Evolutionary conservation across 257 asterid genomes (phyloP), one percentile per base, ranked within the genome.

Genomic region (Solanum neorickii): DNA sequence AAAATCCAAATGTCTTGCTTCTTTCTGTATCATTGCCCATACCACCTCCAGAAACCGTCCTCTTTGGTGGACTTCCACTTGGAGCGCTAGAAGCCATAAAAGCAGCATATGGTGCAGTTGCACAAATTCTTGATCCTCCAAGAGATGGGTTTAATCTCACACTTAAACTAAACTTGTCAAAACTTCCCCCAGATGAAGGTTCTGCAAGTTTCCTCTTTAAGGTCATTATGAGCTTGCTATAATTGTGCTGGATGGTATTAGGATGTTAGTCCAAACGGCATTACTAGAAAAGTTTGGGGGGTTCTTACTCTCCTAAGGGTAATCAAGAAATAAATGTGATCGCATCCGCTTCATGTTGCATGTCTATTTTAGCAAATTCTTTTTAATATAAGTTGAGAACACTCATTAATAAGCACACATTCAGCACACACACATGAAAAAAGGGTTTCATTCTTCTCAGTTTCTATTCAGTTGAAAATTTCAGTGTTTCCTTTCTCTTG

Each of bases 121-220:
- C 95, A 87, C 99, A 95, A 88, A 95, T 97, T 92, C 99, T 97
- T 87, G 99, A 97, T 93, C 99, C 98, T 66, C 98, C 99, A 47
- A 95, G 94, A 91, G 99, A 97, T 91, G 98, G 98, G 89, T 97
- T 94, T 90, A 94, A 94, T 90, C 98, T 97, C 88, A 97, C 99
- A 12, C 87, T 97, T 92, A 97, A 97, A 90, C 90, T 97, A 87
- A 97, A 94, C 92, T 93, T 94, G 91, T 93, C 98, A 89, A 95
- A 95, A 92, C 98, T 97, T 91, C 98, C 98, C 87, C 94, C 96
- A 87, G 95, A 94, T 93, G 98, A 94, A 97, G 98, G 98, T 97
- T 93, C 91, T 91, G 92, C 91, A 94, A 90, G 96, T 95, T 94
- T 89, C 88, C 90, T 88, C 91, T 91, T 87, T 90, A 88, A 95